Evolutionary conservation across 179 eudicot genomes (phyloP), one percentile per base, ranked within the genome.

Genomic region (Corrigiola litoralis): DNA sequence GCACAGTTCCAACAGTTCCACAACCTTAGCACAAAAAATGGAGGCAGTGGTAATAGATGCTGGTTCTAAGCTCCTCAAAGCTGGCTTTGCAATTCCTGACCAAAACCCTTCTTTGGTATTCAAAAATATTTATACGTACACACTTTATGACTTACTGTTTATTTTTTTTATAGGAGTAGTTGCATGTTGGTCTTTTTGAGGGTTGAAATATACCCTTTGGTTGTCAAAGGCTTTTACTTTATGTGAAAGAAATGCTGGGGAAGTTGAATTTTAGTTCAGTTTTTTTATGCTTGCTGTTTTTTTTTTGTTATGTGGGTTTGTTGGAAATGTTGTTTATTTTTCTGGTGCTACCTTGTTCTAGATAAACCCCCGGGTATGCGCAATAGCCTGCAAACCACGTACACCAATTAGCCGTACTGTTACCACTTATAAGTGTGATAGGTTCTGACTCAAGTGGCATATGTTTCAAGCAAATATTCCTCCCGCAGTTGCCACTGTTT

Each of bases 1-100:
- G 31, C 25, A 8, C 2, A 23, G 25, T 17, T 17, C 21, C 21
- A 4, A 17, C 6, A 29, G 33, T 13, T 11, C 37, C 2, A 2
- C 6, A 9, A 53, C n/a, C 28, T 5, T 0, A 24, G 11, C 34
- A 34, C 55, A 25, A 58, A 72, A 7, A 65, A 76, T 76, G 80
- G 80, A 76, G 65, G 76, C 73, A 33, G 70, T 76, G 41, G 79
- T 76, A 6, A 68, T 76, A 17, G 80, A 76, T 49, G 76, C 73
- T 5, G 80, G 80, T 68, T 76, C 80, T 25, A 72, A 67, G 73
- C 69, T 76, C 23, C 73, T 76, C 68, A 76, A 76, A 63, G 76
- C 80, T 63, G 80, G 80, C 28, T 76, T 76, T 41, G 80, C 76
- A 4, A 46, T 76, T 52, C 80, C 80, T 76, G 80, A 76, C 24